Conservation (phyloP, 805 yeast species). For the Ogataea trehalophila region DNA sequence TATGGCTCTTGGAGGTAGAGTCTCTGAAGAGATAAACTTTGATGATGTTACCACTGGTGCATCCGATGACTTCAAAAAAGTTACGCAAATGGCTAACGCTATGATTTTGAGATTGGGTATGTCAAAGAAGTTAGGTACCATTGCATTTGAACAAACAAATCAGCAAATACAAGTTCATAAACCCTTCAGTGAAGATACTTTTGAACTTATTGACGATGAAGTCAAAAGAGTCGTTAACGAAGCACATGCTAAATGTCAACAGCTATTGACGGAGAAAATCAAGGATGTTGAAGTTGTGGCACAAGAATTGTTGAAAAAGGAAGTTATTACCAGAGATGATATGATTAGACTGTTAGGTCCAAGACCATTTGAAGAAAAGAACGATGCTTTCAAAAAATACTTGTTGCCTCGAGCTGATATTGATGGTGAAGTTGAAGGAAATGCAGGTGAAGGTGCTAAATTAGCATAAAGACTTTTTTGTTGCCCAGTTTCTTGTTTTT, state of each 20-base stretch:
- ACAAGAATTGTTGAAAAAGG: constrained; percentile 77
- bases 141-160: constrained; percentile 65
- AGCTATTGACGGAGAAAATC: constrained; percentile 64
- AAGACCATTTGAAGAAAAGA: constrained; percentile 86
- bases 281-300: constrained; percentile 82
- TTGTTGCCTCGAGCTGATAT: constrained; percentile 20
- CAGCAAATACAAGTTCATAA: constrained; percentile 49
- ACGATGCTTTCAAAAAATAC: constrained; percentile 85
- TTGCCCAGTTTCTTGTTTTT: not conserved
- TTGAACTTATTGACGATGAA: constrained; percentile 74
- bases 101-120: constrained; percentile 94
- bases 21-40: constrained; percentile 90
- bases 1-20: constrained; percentile 97
- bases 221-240: constrained; percentile 72
- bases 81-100: constrained; percentile 85
- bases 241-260: constrained; percentile 66
- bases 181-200: constrained; percentile 88
- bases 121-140: constrained; percentile 83
- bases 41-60: constrained; percentile 95
- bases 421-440: constrained; percentile 11
- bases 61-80: constrained; percentile 93
- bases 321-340: constrained; percentile 89
- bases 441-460: constrained; percentile 18
- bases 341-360: constrained; percentile 86
- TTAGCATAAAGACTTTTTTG: constrained; percentile 5